phyloP scores from a whole-genome alignment of 2,329 filamentous ascomycete species.

The Pseudogymnoascus destructans region DNA sequence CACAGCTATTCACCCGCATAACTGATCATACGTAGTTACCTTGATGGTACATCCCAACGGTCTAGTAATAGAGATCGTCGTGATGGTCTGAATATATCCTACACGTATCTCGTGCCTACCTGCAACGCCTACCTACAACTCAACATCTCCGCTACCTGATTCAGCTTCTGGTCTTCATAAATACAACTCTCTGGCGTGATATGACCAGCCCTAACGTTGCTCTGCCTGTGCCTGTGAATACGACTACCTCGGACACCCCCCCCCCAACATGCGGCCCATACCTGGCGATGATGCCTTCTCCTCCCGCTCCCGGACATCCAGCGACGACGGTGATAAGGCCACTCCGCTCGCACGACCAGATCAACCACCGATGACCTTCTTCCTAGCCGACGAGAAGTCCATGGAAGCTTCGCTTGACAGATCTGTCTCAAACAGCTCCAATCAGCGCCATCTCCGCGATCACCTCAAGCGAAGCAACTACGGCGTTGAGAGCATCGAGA shows the following conservation, averaged over 20 bases:
- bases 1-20: neutral
- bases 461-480: constrained; percentile 25
- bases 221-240: no score
- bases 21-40: neutral
- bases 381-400: constrained; percentile 37
- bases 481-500: constrained; percentile 26
- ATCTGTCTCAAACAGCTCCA: constrained; percentile 19
- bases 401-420: constrained; percentile 31
- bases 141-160: neutral
- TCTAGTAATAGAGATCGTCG: neutral
- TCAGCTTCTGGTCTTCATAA: neutral
- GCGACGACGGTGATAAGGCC: constrained; percentile 27
- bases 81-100: constrained; percentile 1
- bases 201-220: constrained; percentile 1
- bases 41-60: constrained; percentile 5
- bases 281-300: constrained; percentile 32
- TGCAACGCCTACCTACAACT: neutral
- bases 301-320: constrained; percentile 29
- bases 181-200: constrained; percentile 1
- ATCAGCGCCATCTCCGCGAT: constrained; percentile 25
- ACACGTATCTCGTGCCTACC: neutral
- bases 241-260: constrained; percentile 9
- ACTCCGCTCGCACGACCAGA: constrained; percentile 26
- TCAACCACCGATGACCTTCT: constrained; percentile 35
- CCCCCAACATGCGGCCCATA: constrained; percentile 32